These are phyloP conservation scores for Plasmodium cynomolgi DNA, from an alignment of 169 alveolate genomes.

Conservation along the genomic window DNA sequence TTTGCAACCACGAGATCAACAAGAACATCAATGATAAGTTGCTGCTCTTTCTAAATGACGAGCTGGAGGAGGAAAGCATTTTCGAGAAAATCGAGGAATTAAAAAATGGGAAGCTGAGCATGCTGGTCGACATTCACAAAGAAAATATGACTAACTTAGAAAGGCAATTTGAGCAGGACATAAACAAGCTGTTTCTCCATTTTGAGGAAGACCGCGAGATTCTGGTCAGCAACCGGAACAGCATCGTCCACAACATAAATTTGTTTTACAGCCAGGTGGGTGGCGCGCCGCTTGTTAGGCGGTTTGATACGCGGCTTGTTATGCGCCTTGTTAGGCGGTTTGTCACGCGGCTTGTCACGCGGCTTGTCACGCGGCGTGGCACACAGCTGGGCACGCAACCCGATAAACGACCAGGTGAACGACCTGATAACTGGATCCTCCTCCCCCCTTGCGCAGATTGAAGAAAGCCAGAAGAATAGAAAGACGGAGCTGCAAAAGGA, in stretches of 20 bases:
- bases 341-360: neutral
- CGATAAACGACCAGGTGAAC: neutral
- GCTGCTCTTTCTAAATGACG: constrained; percentile 32
- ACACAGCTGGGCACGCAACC: neutral
- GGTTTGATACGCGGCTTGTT: neutral
- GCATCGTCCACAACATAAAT: constrained; percentile 45
- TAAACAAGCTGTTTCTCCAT: constrained; percentile 12
- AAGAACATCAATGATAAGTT: constrained; percentile 55
- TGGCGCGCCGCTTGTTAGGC: neutral
- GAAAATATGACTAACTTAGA: constrained; percentile 41
- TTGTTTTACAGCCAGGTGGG: constrained; percentile 40
- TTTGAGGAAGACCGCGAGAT: constrained; percentile 52
- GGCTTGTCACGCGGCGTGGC: no score
- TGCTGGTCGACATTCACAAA: constrained; percentile 37
- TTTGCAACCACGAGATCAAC: constrained; percentile 43
- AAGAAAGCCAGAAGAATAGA: neutral
- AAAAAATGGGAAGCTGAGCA: constrained; percentile 21
- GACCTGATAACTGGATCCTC: neutral
- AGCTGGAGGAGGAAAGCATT: constrained; percentile 29
- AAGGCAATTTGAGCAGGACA: constrained; percentile 41
- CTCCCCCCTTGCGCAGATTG: neutral
- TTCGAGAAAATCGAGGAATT: constrained; percentile 48
- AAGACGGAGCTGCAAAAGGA: constrained; percentile 22
- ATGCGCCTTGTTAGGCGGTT: neutral
- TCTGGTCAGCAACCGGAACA: constrained; percentile 10